These are phyloP conservation scores for Cadophora gregata DNA, from an alignment of 2,329 filamentous ascomycete genomes.

Conservation along the genomic window DNA sequence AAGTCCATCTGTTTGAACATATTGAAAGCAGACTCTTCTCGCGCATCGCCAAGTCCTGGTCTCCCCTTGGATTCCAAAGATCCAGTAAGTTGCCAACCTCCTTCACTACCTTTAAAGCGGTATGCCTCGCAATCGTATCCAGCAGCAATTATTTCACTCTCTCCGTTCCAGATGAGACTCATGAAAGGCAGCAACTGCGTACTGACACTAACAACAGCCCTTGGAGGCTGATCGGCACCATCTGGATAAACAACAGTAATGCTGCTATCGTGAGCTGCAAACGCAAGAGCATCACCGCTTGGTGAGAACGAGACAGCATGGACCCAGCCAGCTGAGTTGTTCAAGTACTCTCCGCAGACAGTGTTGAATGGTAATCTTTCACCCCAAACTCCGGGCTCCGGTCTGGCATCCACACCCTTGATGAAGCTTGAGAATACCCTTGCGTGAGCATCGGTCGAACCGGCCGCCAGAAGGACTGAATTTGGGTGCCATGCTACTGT, in stretches of 20 bases:
- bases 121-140: constrained; percentile 92
- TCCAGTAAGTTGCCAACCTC: constrained; percentile 84
- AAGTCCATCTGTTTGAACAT: constrained; percentile 99
- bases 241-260: constrained; percentile 96
- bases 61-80: constrained; percentile 75
- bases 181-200: constrained; percentile 93
- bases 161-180: constrained; percentile 89
- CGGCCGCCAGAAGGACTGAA: constrained; percentile 90
- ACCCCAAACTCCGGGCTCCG: constrained; percentile 89
- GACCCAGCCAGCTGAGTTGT: constrained; percentile 96
- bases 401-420: constrained; percentile 88
- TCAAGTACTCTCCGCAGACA: constrained; percentile 94
- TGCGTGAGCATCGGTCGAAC: constrained; percentile 96
- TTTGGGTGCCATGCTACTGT: constrained; percentile 97
- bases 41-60: constrained; percentile 54
- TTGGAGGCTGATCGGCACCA: constrained; percentile 87
- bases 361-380: constrained; percentile 98
- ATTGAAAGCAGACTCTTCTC: constrained; percentile 93
- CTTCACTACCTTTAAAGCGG: constrained; percentile 78
- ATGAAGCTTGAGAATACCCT: constrained; percentile 95
- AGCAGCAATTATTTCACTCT: constrained; percentile 92
- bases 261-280: constrained; percentile 93
- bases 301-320: constrained; percentile 94
- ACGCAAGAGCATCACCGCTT: constrained; percentile 89
- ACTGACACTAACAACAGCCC: constrained; percentile 86